A percentile compares a stretch with the other conserved stretches of the same genome.
Evolutionary conservation across 2,329 filamentous ascomycete genomes (phyloP).

Genomic region (Fusarium metavorans): DNA sequence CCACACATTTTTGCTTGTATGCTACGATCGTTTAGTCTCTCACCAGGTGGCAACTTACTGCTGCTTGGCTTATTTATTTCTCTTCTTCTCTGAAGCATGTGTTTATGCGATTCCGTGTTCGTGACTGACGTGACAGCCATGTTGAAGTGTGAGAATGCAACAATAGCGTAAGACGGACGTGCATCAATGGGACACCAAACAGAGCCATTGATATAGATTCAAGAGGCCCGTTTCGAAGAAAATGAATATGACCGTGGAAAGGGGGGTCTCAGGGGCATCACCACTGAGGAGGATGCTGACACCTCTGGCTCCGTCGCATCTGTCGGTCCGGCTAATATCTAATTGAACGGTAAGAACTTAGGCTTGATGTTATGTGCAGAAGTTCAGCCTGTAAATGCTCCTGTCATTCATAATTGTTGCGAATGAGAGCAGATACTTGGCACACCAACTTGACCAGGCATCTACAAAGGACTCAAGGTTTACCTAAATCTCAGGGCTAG

Average conservation of each 20-base stretch:
- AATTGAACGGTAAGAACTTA: not conserved
- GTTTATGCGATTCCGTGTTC: not conserved
- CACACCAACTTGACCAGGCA: not conserved
- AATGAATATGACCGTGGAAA: not conserved
- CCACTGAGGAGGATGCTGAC: not conserved
- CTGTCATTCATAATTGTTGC: not conserved
- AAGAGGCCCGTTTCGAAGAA: not conserved
- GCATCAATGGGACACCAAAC: not conserved
- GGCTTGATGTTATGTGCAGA: not conserved
- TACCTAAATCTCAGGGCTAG: not conserved
- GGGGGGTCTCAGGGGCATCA: not conserved
- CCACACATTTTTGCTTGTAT: not conserved
- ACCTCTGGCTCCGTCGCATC: not conserved
- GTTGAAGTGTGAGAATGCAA: not conserved
- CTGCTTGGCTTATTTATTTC: not conserved
- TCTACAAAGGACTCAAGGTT: not conserved
- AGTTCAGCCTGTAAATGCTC: not conserved
- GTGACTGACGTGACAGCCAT: not conserved
- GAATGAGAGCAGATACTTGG: not conserved
- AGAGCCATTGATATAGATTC: not conserved
- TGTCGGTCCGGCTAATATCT: not conserved
- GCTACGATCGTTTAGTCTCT: constrained; percentile 7
- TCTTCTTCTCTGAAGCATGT: not conserved
- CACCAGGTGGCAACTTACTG: not conserved
- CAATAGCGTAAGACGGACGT: not conserved